These are phyloP conservation scores for Oryza glaberrima DNA, from an alignment of 176 grass and related monocot genomes.

Conservation along the genomic window DNA sequence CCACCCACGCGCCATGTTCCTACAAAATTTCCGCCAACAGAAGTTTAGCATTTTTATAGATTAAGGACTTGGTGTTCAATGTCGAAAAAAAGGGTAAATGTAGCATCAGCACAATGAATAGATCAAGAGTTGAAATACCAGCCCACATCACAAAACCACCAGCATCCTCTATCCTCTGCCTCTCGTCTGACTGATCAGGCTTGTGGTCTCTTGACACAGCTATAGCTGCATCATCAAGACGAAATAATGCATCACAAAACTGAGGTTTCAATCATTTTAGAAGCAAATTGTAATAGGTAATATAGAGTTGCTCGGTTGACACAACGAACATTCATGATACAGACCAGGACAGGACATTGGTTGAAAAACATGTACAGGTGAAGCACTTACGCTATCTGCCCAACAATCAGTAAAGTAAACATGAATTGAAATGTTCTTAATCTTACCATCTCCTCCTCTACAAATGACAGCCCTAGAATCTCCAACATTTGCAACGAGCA, in stretches of 20 bases:
- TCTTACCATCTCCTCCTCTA: slow-evolving; percentile 76
- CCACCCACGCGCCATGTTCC: slow-evolving; percentile 93
- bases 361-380: neutral
- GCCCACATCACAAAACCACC: slow-evolving; percentile 98
- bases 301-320: neutral
- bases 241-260: neutral
- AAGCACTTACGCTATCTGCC: neutral
- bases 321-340: neutral
- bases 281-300: neutral
- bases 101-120: neutral
- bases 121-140: slow-evolving; percentile 44
- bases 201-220: slow-evolving; percentile 90
- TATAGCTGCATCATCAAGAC: slow-evolving; percentile 52
- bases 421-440: neutral
- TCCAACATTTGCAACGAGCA: slow-evolving; percentile 85
- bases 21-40: neutral
- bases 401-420: neutral
- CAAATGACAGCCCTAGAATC: slow-evolving; percentile 93
- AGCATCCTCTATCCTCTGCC: slow-evolving; percentile 80
- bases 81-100: neutral
- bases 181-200: slow-evolving; percentile 80
- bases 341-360: neutral
- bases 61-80: neutral
- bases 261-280: neutral
- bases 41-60: neutral